phyloP scores from a whole-genome alignment of 1,284 basidiomycete species.

The Neonothopanus nambi region DNA sequence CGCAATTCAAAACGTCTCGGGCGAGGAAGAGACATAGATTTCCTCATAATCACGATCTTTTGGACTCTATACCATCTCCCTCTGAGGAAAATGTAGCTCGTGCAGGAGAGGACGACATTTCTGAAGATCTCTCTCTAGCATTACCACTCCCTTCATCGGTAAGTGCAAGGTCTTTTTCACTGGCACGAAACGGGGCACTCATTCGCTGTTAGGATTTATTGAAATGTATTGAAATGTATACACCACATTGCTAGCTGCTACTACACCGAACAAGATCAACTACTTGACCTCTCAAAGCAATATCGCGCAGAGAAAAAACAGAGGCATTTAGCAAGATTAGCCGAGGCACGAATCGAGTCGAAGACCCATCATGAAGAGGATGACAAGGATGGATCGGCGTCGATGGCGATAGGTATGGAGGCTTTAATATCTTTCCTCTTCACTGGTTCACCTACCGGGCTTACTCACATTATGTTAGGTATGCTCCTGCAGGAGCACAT shows the following conservation, averaged over 20 bases:
- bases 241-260: slow-evolving; percentile 66
- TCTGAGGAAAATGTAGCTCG: neutral
- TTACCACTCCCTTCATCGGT: slow-evolving; percentile 50
- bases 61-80: slow-evolving; percentile 19
- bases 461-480: slow-evolving; percentile 37
- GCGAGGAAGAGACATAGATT: slow-evolving; percentile 40
- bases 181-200: neutral
- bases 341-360: neutral
- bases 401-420: slow-evolving; percentile 69
- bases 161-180: slow-evolving; percentile 15
- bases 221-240: slow-evolving; percentile 67
- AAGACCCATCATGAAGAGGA: slow-evolving; percentile 18
- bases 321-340: slow-evolving; percentile 20
- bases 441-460: neutral
- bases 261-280: slow-evolving; percentile 59
- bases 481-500: slow-evolving; percentile 71
- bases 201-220: slow-evolving; percentile 55
- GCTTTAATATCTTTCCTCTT: slow-evolving; percentile 15
- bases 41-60: slow-evolving; percentile 38
- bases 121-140: too few relatives aligned
- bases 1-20: slow-evolving; percentile 20
- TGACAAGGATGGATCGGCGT: slow-evolving; percentile 58
- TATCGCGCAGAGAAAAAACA: slow-evolving; percentile 45
- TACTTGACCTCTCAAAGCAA: slow-evolving; percentile 50
- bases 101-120: neutral